Conservation (phyloP, 2,329 filamentous ascomycete genomes). For the Ophiostoma sp. region DNA sequence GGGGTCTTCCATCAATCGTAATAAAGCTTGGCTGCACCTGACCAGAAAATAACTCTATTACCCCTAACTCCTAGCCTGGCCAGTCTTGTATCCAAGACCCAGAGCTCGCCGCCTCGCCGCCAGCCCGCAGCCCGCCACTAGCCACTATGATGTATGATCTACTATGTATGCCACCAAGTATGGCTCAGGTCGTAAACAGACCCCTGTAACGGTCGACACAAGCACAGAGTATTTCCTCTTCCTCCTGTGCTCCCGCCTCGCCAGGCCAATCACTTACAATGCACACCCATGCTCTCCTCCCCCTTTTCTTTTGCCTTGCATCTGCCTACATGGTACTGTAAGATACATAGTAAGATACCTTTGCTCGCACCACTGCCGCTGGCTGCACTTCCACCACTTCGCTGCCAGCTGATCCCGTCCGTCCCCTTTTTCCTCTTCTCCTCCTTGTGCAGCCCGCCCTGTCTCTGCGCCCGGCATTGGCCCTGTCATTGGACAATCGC, state of each 20-base stretch:
- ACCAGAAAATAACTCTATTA: slow-evolving; percentile 6
- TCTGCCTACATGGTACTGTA: not conserved
- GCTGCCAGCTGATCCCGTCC: not conserved
- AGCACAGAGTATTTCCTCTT: not conserved
- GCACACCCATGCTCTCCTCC: not conserved
- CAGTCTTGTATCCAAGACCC: not conserved
- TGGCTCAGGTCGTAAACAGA: slow-evolving; percentile 19
- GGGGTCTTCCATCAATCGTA: not conserved
- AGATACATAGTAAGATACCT: too few species aligned
- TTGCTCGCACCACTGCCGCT: not conserved
- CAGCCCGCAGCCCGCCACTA: not conserved
- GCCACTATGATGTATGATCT: not conserved
- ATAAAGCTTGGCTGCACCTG: not conserved
- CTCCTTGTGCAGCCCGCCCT: slow-evolving; percentile 11
- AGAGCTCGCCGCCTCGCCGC: not conserved
- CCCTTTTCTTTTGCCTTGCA: not conserved
- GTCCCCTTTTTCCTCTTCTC: not conserved
- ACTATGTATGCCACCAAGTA: slow-evolving; percentile 18
- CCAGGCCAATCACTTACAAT: not conserved
- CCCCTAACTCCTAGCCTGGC: not conserved
- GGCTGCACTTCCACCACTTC: not conserved
- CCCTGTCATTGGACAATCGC: slow-evolving; percentile 20
- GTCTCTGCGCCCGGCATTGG: slow-evolving; percentile 15
- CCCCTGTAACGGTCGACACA: slow-evolving; percentile 16
- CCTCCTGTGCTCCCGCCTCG: not conserved